Evolutionary conservation across 495 filamentous ascomycete genomes (phyloP).

Genomic region (Lophium mytilinum): DNA sequence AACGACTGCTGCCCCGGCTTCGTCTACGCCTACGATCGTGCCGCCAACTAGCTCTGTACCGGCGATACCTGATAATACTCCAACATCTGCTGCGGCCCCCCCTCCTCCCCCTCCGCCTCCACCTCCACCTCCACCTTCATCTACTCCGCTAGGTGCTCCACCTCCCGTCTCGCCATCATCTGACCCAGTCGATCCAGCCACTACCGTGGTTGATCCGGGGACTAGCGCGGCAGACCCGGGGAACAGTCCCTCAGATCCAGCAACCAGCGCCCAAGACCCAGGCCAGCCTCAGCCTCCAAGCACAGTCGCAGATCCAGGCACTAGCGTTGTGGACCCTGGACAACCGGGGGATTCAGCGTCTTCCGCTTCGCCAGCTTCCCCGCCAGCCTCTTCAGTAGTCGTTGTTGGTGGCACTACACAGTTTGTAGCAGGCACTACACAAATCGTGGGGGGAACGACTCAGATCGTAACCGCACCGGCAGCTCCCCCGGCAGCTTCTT

Average conservation of each 20-base stretch:
- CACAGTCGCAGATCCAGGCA: not conserved
- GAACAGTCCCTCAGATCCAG: not conserved
- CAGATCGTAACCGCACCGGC: not conserved
- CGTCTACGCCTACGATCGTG: not conserved
- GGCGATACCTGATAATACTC: not conserved
- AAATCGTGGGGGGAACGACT: not conserved
- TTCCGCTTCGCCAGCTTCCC: not conserved
- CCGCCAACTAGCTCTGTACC: not conserved
- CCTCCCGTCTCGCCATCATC: not conserved
- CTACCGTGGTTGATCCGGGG: too few relatives aligned
- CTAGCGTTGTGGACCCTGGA: too few relatives aligned
- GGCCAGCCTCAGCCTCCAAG: not conserved
- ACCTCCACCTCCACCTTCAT: not conserved
- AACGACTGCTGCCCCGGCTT: constrained; percentile 1
- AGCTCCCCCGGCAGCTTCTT: not conserved
- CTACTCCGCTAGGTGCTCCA: not conserved
- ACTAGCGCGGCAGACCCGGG: not conserved
- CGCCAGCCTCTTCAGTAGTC: not conserved
- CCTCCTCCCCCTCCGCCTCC: not conserved
- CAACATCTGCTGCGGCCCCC: not conserved
- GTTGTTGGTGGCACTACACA: not conserved
- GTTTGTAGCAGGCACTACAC: not conserved
- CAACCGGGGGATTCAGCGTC: too few relatives aligned
- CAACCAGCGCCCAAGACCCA: not conserved
- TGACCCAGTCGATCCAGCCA: too few relatives aligned